Evolutionary conservation across 805 yeast species (phyloP).

Genomic region (Spathaspora gorwiae): DNA sequence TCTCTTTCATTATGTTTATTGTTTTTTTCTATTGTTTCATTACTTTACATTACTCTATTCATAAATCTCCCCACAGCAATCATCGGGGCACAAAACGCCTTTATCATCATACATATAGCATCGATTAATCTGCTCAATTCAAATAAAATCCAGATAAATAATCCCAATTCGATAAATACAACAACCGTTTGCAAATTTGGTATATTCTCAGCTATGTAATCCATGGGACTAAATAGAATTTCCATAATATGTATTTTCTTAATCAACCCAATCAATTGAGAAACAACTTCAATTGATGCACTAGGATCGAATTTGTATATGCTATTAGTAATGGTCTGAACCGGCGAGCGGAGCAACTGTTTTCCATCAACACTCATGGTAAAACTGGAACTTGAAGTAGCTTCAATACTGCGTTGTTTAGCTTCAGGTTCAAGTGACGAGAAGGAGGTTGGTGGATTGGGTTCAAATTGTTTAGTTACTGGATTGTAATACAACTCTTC

Average conservation of each 20-base stretch:
- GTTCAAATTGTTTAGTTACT: constrained; percentile 27
- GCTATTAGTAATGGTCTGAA: background rate
- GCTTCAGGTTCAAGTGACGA: constrained; percentile 9
- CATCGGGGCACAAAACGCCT: constrained; percentile 44
- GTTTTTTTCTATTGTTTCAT: background rate
- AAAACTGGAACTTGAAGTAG: background rate
- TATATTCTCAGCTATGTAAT: constrained; percentile 30
- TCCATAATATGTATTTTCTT: constrained; percentile 33
- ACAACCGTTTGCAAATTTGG: constrained; percentile 38
- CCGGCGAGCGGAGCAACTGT: background rate
- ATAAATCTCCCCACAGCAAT: constrained; percentile 41
- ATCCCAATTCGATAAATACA: constrained; percentile 31
- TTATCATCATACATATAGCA: constrained; percentile 42
- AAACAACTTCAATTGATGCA: constrained; percentile 20
- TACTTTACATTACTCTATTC: constrained; percentile 34
- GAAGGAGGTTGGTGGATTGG: constrained; percentile 18
- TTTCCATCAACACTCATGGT: background rate
- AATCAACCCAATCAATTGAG: constrained; percentile 28
- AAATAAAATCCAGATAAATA: constrained; percentile 39
- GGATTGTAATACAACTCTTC: constrained; percentile 31
- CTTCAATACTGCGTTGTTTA: too few species aligned
- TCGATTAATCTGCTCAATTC: constrained; percentile 39
- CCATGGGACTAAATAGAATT: constrained; percentile 38
- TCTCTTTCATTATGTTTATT: background rate
- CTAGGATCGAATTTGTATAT: constrained; percentile 5